Evolutionary conservation across 805 yeast species (phyloP).

Genomic region (Yarrowia porcina): DNA sequence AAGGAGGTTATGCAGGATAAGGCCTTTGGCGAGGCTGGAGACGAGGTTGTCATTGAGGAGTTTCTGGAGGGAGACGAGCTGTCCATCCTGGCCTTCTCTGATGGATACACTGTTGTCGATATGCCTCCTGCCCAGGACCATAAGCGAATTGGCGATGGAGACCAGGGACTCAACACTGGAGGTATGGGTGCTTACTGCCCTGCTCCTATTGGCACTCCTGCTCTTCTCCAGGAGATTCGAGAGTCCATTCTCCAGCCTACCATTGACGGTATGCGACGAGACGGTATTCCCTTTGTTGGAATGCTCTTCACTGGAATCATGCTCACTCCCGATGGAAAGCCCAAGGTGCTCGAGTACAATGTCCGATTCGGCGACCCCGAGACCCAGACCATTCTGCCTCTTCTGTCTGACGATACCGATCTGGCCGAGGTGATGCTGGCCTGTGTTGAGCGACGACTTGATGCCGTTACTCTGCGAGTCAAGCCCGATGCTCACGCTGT

Average conservation of each 20-base stretch:
- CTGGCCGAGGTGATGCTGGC: slow-evolving; percentile 90
- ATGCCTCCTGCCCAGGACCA: slow-evolving; percentile 99
- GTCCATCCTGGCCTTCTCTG: slow-evolving; percentile 85
- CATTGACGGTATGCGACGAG: slow-evolving; percentile 92
- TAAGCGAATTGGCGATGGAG: slow-evolving; percentile 91
- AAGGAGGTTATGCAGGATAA: slow-evolving; percentile 84
- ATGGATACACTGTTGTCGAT: slow-evolving; percentile 86
- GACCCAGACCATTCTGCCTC: slow-evolving; percentile 92
- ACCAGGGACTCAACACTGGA: slow-evolving; percentile 93
- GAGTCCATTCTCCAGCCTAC: slow-evolving; percentile 81
- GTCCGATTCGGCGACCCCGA: slow-evolving; percentile 99
- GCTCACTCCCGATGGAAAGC: slow-evolving; percentile 73
- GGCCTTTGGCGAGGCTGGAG: slow-evolving; percentile 91
- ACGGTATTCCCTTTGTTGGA: slow-evolving; percentile 94
- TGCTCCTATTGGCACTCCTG: slow-evolving; percentile 88
- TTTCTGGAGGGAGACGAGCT: slow-evolving; percentile 95
- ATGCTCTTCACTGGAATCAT: slow-evolving; percentile 93
- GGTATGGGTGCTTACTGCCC: slow-evolving; percentile 99
- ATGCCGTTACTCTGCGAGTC: slow-evolving; percentile 59
- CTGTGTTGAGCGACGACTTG: slow-evolving; percentile 90
- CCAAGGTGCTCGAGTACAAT: slow-evolving; percentile 93
- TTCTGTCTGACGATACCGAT: slow-evolving; percentile 80
- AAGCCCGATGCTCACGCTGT: slow-evolving; percentile 64
- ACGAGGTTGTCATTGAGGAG: slow-evolving; percentile 93
- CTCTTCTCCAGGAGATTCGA: slow-evolving; percentile 66